phyloP scores from a whole-genome alignment of 495 filamentous ascomycete species.

The Podospora appendiculata region DNA sequence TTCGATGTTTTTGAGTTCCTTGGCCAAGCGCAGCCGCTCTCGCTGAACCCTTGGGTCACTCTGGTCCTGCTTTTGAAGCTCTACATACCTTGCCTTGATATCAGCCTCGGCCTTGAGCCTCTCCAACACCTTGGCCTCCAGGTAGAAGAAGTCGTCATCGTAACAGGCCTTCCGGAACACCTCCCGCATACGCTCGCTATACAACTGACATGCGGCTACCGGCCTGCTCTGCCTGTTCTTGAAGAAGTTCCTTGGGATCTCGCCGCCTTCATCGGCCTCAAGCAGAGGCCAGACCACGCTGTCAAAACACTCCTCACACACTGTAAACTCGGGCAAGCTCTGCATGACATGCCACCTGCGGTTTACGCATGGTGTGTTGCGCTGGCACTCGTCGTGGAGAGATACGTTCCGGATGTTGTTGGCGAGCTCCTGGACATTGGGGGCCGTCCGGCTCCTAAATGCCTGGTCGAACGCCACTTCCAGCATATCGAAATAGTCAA shows the following conservation, averaged over 20 bases:
- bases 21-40: slow-evolving; percentile 22
- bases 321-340: slow-evolving; percentile 29
- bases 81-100: slow-evolving; percentile 19
- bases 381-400: slow-evolving; percentile 27
- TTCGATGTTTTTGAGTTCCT: slow-evolving; percentile 13
- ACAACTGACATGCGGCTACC: slow-evolving; percentile 61
- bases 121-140: slow-evolving; percentile 43
- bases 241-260: slow-evolving; percentile 51
- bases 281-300: slow-evolving; percentile 59
- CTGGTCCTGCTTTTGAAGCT: slow-evolving; percentile 31
- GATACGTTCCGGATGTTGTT: slow-evolving; percentile 26
- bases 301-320: slow-evolving; percentile 52
- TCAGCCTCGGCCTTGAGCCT: slow-evolving; percentile 30
- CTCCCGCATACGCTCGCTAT: slow-evolving; percentile 64
- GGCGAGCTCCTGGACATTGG: slow-evolving; percentile 29
- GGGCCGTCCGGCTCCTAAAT: slow-evolving; percentile 17
- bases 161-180: slow-evolving; percentile 53
- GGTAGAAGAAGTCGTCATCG: slow-evolving; percentile 46
- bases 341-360: slow-evolving; percentile 34
- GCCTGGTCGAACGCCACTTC: slow-evolving; percentile 33
- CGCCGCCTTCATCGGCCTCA: slow-evolving; percentile 31
- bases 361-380: slow-evolving; percentile 17
- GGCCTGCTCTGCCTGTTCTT: slow-evolving; percentile 37
- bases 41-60: slow-evolving; percentile 39
- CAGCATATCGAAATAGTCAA: slow-evolving; percentile 34